Conservation (phyloP, 192 early-diverging fungal genomes). For the Entomortierella chlamydospora region DNA sequence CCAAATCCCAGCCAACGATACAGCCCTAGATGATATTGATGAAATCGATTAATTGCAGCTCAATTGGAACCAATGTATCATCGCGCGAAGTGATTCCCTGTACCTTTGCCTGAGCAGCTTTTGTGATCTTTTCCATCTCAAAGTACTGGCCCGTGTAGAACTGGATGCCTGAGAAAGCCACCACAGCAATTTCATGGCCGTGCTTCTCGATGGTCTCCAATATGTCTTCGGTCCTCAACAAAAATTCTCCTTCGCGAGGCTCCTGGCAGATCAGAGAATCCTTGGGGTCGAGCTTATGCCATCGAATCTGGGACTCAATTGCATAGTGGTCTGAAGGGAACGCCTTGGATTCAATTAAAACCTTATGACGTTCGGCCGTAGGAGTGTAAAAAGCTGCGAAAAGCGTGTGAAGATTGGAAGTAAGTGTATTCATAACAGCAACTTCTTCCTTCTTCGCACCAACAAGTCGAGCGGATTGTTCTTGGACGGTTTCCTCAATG, state of each 20-base stretch:
- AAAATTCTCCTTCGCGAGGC: constrained; percentile 79
- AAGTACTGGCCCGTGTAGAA: constrained; percentile 95
- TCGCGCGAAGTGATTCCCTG: too few relatives aligned
- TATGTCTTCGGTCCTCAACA: constrained; percentile 85
- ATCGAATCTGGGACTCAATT: constrained; percentile 87
- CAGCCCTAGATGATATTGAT: constrained; percentile 70
- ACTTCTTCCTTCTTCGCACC: constrained; percentile 84
- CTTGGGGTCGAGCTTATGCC: constrained; percentile 80
- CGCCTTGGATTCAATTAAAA: constrained; percentile 91
- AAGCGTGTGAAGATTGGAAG: constrained; percentile 90
- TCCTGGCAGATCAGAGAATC: constrained; percentile 78
- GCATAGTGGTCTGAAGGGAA: constrained; percentile 98
- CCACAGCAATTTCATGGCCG: constrained; percentile 84
- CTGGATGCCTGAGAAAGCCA: constrained; percentile 91
- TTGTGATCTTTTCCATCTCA: constrained; percentile 87
- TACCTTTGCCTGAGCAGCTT: constrained; percentile 81
- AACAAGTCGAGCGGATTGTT: constrained; percentile 81
- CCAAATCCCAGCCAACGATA: constrained; percentile 93
- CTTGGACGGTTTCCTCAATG: constrained; percentile 82
- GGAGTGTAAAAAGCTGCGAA: constrained; percentile 96
- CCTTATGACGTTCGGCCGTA: constrained; percentile 75
- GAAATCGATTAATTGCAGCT: not conserved
- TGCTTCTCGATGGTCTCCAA: constrained; percentile 76
- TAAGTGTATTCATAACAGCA: constrained; percentile 93
- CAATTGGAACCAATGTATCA: too few relatives aligned